These are phyloP conservation scores for Petunia secreta DNA, from an alignment of 257 asterid species.

Conservation along the genomic window DNA sequence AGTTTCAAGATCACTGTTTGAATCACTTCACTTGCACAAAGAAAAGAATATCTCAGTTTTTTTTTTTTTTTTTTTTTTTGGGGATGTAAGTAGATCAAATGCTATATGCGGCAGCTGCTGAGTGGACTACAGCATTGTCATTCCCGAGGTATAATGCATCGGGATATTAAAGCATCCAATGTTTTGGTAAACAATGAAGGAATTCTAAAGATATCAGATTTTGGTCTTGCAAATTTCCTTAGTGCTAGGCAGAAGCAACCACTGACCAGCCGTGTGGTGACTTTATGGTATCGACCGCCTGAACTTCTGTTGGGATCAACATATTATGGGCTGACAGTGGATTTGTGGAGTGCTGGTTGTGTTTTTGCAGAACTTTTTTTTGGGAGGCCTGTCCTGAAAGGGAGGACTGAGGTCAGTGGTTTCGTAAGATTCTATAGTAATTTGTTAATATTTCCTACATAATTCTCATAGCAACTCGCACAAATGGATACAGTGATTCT, in stretches of 20 bases:
- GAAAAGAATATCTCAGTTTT: neutral
- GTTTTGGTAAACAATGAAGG: constrained; percentile 86
- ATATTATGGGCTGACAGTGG: constrained; percentile 69
- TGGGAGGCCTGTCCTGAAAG: constrained; percentile 89
- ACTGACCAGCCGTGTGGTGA: constrained; percentile 87
- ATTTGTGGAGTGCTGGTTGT: constrained; percentile 97
- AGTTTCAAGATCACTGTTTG: constrained; percentile 1
- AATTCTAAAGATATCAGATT: constrained; percentile 81
- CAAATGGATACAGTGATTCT: neutral
- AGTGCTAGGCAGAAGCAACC: constrained; percentile 58
- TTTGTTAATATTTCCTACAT: neutral
- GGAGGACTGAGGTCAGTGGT: constrained; percentile 78
- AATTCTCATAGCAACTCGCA: neutral
- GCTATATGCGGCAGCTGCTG: constrained; percentile 82
- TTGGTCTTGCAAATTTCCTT: constrained; percentile 80
- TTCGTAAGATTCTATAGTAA: neutral
- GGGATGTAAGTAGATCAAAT: constrained; percentile 67
- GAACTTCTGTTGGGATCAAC: constrained; percentile 93
- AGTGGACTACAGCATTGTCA: constrained; percentile 87
- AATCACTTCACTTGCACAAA: constrained; percentile 4
- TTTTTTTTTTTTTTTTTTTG: constrained; percentile 31
- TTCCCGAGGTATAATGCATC: constrained; percentile 79
- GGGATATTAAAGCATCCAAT: constrained; percentile 86
- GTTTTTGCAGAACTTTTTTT: constrained; percentile 88
- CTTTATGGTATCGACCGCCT: constrained; percentile 98